A percentile compares a stretch with the other conserved stretches of the same genome.
These are phyloP conservation scores for Dipodascus geniculatus DNA, from an alignment of 805 yeast genomes.

Conservation along the genomic window DNA sequence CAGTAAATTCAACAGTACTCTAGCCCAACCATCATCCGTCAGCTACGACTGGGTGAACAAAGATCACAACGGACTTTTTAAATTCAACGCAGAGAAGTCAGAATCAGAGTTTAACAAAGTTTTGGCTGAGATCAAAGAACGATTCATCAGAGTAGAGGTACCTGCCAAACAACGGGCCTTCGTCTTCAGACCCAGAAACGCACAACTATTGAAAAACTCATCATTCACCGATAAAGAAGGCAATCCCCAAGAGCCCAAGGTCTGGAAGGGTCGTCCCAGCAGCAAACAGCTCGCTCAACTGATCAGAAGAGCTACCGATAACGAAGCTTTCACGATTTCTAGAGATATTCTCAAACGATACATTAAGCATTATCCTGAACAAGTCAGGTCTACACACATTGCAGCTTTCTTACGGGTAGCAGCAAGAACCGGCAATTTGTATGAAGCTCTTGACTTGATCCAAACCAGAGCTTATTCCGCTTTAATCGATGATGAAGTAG, in stretches of 20 bases:
- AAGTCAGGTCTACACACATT: not conserved
- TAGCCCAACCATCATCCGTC: not conserved
- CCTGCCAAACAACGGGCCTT: not conserved
- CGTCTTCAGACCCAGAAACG: not conserved
- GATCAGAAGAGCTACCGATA: not conserved
- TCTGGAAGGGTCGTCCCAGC: not conserved
- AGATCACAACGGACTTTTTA: not conserved
- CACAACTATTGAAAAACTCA: not conserved
- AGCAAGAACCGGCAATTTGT: not conserved
- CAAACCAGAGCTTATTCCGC: not conserved
- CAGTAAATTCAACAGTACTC: not conserved
- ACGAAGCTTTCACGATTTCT: not conserved
- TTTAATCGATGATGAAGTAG: not conserved
- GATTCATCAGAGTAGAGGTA: not conserved
- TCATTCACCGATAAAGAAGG: not conserved
- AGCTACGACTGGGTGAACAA: conserved; percentile 1
- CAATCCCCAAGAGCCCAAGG: not conserved
- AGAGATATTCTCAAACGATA: not conserved
- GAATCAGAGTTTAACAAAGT: not conserved
- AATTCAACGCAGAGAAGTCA: not conserved
- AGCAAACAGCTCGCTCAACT: not conserved
- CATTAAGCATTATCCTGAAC: not conserved
- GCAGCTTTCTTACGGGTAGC: not conserved
- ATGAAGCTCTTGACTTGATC: not conserved
- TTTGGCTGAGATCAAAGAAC: not conserved